Evolutionary conservation across 1,284 basidiomycete species (phyloP).

Genomic region (Fistulina hepatica): DNA sequence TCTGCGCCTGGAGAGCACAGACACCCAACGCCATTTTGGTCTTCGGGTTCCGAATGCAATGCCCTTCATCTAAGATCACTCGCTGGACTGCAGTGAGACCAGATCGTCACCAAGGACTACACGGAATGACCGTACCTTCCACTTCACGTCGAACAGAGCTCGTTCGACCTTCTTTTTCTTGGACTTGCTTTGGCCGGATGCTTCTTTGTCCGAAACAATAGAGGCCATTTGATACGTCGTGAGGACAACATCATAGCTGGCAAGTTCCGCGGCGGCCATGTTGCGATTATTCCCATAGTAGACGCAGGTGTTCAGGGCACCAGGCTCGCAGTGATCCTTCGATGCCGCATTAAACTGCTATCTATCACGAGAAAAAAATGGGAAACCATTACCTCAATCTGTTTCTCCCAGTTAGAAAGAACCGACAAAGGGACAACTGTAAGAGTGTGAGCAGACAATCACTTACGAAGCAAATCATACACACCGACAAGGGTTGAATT

Average conservation of each 20-base stretch:
- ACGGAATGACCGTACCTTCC: constrained; percentile 50
- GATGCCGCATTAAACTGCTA: too few species aligned
- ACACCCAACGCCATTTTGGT: constrained; percentile 76
- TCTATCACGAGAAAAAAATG: too few species aligned
- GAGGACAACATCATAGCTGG: constrained; percentile 72
- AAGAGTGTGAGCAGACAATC: constrained; percentile 7
- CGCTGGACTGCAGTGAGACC: constrained; percentile 31
- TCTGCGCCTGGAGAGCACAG: constrained; percentile 55
- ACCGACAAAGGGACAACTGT: constrained; percentile 81
- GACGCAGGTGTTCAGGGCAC: constrained; percentile 44
- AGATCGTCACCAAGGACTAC: neutral
- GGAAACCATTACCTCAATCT: too few species aligned
- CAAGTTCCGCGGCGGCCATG: constrained; percentile 48
- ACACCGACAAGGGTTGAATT: constrained; percentile 67
- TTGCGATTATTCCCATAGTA: constrained; percentile 67
- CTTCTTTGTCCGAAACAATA: constrained; percentile 32
- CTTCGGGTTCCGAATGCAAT: constrained; percentile 74
- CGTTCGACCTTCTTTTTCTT: constrained; percentile 50
- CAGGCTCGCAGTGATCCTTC: constrained; percentile 61
- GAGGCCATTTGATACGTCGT: constrained; percentile 76
- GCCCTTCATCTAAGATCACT: constrained; percentile 81
- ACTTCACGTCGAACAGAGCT: constrained; percentile 56
- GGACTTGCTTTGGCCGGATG: constrained; percentile 24
- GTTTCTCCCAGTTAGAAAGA: constrained; percentile 85
- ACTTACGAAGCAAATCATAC: constrained; percentile 11